Evolutionary conservation across 2,329 filamentous ascomycete species (phyloP).

Genomic region (Colletotrichum zoysiae): DNA sequence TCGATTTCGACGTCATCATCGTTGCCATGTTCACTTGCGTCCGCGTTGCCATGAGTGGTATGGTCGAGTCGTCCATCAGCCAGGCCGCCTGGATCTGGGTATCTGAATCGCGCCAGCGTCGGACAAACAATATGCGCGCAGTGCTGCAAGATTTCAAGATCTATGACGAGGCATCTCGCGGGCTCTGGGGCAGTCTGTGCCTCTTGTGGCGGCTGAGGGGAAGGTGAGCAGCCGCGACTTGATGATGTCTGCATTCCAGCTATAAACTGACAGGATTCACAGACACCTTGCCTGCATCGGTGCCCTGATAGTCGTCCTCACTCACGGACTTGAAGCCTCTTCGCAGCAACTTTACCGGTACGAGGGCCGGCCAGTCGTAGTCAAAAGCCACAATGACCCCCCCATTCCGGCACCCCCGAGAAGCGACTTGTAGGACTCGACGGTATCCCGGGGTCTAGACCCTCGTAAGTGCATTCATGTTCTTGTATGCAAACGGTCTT

Average conservation of each 20-base stretch:
- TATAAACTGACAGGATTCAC: not conserved
- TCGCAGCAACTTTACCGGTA: slow-evolving; percentile 55
- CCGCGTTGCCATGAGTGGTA: slow-evolving; percentile 51
- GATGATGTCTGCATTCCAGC: no score
- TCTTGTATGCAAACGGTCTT: not conserved
- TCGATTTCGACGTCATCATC: slow-evolving; percentile 52
- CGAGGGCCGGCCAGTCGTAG: slow-evolving; percentile 46
- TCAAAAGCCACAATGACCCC: slow-evolving; percentile 39
- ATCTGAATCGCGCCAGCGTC: slow-evolving; percentile 50
- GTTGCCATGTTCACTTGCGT: slow-evolving; percentile 55
- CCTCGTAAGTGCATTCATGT: slow-evolving; percentile 21
- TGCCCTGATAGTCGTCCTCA: slow-evolving; percentile 52
- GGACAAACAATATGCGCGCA: slow-evolving; percentile 48
- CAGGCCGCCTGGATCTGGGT: slow-evolving; percentile 58
- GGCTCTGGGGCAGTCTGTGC: slow-evolving; percentile 51
- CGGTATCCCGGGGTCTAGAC: slow-evolving; percentile 45
- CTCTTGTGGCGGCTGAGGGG: slow-evolving; percentile 53
- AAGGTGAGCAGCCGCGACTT: slow-evolving; percentile 43
- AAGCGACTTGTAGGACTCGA: slow-evolving; percentile 53
- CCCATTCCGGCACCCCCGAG: slow-evolving; percentile 48
- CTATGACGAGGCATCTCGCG: slow-evolving; percentile 55
- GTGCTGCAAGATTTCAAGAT: slow-evolving; percentile 54
- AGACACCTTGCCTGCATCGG: slow-evolving; percentile 56
- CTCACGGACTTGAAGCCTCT: slow-evolving; percentile 55
- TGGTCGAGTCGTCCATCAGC: slow-evolving; percentile 53